Base-by-base conservation (phyloP, 345 rosid species). In the Eutrema japonicum region DNA sequence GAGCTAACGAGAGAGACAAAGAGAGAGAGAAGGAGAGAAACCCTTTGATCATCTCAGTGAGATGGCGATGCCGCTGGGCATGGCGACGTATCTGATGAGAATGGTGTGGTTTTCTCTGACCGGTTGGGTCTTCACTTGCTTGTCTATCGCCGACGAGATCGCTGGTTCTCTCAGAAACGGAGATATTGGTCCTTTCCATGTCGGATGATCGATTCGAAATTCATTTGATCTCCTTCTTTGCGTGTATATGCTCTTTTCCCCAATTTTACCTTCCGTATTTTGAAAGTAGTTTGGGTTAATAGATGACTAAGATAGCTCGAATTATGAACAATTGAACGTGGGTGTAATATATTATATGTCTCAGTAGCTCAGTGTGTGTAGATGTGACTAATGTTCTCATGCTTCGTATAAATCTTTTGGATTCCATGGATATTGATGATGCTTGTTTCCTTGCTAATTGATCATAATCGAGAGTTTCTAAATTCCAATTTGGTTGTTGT, bases 161-260 rank as follows among this genome's bases (percentile, higher is more conserved):
- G 96, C 97, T 59, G 40, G 61, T 75, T 87, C 92, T 69, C 59
- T 92, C 10, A 77, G 99, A 78, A 83, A 83, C 59, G 96, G 96
- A 30, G 97, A 92, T 80, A 89, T 95, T 73, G 89, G 96, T 26
- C 90, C 92, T 73, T 90, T 92, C 70, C 89, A 89, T 73, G 87
- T 85, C 71, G 96, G 96, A 57, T 89, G 78, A 83, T 65, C 35
- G 45, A 57, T 64, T 71, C 41, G 11, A 60, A 56, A 59, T 68
- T 48, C 43, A 1, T 42, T 51, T 41, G n/a, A 48, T 60, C 49
- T 52, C 27, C 35, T 10, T 48, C 10, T 30, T 7, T 63, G 53
- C 52, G 79, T 76, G 79, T 76, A 13, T 58, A 18, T 45, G 56
- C n/a, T 52, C 14, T 43, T 18, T 46, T 46, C 36, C 60, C 5